Percentiles rank a stretch among this genome's conserved stretches.
phyloP scores from a whole-genome alignment of 225 moss, liverwort and hornwort genomes.

The Neckera pumila region DNA sequence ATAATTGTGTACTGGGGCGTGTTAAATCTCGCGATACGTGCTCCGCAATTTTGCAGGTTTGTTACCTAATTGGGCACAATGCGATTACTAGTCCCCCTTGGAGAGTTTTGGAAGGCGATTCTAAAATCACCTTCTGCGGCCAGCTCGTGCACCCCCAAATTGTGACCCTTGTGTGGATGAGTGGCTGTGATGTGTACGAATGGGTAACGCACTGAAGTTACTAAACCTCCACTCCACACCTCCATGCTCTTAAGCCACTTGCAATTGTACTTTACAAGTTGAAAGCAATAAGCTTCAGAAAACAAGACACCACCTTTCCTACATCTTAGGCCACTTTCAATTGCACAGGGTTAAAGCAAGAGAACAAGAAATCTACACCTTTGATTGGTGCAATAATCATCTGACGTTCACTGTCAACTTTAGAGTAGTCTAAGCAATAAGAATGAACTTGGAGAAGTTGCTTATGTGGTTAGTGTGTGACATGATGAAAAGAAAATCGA shows the following conservation, averaged over 20 bases:
- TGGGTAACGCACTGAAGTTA: not conserved
- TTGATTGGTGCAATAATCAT: not conserved
- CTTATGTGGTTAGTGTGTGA: too few species aligned
- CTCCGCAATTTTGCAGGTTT: not conserved
- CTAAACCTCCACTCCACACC: not conserved
- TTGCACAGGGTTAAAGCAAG: not conserved
- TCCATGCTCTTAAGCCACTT: not conserved
- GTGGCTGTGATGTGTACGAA: not conserved
- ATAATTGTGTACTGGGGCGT: not conserved
- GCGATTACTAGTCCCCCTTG: not conserved
- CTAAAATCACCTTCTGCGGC: not conserved
- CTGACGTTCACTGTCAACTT: not conserved
- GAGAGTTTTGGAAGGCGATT: not conserved
- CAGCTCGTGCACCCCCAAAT: not conserved
- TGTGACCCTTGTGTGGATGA: not conserved
- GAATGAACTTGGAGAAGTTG: not conserved
- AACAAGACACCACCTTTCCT: not conserved
- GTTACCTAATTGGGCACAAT: not conserved
- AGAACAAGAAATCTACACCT: not conserved
- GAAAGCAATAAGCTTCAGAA: not conserved
- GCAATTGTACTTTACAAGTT: not conserved
- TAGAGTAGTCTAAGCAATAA: too few species aligned
- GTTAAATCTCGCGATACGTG: not conserved
- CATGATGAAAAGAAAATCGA: not conserved
- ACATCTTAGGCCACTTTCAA: not conserved